Evolutionary conservation across 2,329 filamentous ascomycete genomes (phyloP), one percentile per base, ranked within the genome.

Genomic region (Curvularia hawaiiensis): DNA sequence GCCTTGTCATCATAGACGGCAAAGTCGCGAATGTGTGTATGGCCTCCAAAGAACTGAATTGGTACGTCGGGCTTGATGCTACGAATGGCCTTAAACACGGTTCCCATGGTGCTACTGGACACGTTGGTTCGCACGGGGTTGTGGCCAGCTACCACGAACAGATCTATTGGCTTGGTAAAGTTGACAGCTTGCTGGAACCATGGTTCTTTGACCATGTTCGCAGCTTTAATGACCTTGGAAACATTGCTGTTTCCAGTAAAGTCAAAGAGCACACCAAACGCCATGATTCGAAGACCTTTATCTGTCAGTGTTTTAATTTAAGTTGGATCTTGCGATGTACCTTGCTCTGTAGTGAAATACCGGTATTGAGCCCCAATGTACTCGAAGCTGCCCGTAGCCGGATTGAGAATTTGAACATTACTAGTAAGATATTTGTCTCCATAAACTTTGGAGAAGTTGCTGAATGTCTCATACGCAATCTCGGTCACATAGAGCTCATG

Each of bases 1-100:
- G 84, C 82, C 64, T 81, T 82, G 54, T 84, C 80, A 67, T 90
- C 87, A 60, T 85, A 88, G 2, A 88, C 83, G 18, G 80, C 80
- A 69, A 88, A 88, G 68, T 90, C 87, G 16, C 88, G 84, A 58
- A 88, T 83, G 67, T 89, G 87, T 38, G 79, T 83, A 73, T 89
- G 87, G 10, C 86, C 87, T 20, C 86, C 87, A 62, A 90, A 87
- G 52, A 85, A 81, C 70, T 89, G 86, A 46, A 90, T 83, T 0
- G 87, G 87, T 1, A 82, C 84, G 14, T 82, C 75, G 1, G 85
- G 83, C 51, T 83, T 82, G 18, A 80, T 74, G 11, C 79, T 78
- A 16, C 87, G 83, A 62, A 90, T 88, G 30, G 84, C 82, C 43
- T 83, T 78, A 63, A 84, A 83, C 14, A 90, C 83, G 0, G 77